Conservation (phyloP, 192 early-diverging fungal genomes). For the Entomortierella chlamydospora region DNA sequence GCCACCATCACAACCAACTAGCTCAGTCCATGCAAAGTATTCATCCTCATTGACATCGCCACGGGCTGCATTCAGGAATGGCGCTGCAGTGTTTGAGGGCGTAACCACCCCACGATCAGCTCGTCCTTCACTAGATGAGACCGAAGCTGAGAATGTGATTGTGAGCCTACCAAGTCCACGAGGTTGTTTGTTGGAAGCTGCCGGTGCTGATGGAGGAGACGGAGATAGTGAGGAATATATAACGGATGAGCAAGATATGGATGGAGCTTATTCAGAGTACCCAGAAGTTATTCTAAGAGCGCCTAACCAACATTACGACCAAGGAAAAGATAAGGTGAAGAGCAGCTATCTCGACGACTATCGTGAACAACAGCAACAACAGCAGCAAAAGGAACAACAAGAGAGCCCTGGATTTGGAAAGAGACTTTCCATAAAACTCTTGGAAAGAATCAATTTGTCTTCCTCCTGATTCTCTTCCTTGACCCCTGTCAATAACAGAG, state of each 20-base stretch:
- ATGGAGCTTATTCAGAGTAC: not conserved
- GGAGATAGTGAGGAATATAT: not conserved
- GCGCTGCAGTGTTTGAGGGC: conserved; percentile 50
- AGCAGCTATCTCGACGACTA: conserved; percentile 34
- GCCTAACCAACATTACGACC: not conserved
- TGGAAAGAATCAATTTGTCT: not conserved
- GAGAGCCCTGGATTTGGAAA: not conserved
- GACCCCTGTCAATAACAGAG: not conserved
- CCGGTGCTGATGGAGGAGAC: not conserved
- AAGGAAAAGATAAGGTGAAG: not conserved
- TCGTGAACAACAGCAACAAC: conserved; percentile 24
- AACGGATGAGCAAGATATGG: not conserved
- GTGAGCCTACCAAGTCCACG: conserved; percentile 25
- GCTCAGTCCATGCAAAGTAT: not conserved
- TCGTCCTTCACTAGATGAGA: not conserved
- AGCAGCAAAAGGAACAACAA: conserved; percentile 20
- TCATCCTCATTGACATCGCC: not conserved
- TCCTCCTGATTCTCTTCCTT: too few species aligned
- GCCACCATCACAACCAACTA: conserved; percentile 25
- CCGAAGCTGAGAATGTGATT: conserved; percentile 1
- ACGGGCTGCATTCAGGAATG: conserved; percentile 11
- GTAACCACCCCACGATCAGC: not conserved
- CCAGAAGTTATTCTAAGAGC: not conserved
- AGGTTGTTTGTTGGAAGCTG: conserved; percentile 31
- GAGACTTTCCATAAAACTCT: not conserved